Evolutionary conservation across 352 stramenopile species (phyloP), one percentile per base, ranked within the genome.

Genomic region (Aphanomyces astaci): DNA sequence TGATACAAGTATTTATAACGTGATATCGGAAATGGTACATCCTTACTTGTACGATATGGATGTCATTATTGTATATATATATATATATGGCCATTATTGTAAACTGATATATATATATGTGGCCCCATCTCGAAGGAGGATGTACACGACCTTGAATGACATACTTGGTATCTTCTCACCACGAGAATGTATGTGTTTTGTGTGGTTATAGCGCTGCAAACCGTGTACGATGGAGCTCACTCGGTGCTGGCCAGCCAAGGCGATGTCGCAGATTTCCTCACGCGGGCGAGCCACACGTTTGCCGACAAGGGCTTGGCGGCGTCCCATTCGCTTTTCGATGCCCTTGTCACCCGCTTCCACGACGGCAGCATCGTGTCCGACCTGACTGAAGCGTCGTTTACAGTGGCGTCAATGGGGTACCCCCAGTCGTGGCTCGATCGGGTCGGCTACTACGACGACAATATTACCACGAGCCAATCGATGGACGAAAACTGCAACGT

Each of bases 381-480:
- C 67, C 79, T 89, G 11, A 73, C 78, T n/a, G 53, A 72, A 1
- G 64, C 64, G 24, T 80, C 75, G 30, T 79, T 77, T 53, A 22
- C 19, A 13, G 40, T 67, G 4, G 7, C 19, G 48, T 78, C 76
- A 46, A 78, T 94, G 22, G 91, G 91, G 54, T 94, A 94, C 52
- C 85, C 85, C 2, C 87, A 88, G 65, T 94, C 82, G 85, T 94
- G 83, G 83, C 81, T 94, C 7, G 55, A 91, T 52, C 62, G 79
- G 45, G 83, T 92, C 15, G 85, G 85, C 0, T 94, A 88, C 64
- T 92, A 89, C 49, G 66, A 80, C 64, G 60, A 57, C 2, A 48
- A n/a, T 56, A 70, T n/a, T 55, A 71, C 22, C 54, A 55, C 48
- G 1, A 28, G 17, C 17, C n/a, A n/a, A n/a, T n/a, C n/a, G n/a